Evolutionary conservation across 176 grass and related monocot genomes (phyloP).

Genomic region (Areca catechu): DNA sequence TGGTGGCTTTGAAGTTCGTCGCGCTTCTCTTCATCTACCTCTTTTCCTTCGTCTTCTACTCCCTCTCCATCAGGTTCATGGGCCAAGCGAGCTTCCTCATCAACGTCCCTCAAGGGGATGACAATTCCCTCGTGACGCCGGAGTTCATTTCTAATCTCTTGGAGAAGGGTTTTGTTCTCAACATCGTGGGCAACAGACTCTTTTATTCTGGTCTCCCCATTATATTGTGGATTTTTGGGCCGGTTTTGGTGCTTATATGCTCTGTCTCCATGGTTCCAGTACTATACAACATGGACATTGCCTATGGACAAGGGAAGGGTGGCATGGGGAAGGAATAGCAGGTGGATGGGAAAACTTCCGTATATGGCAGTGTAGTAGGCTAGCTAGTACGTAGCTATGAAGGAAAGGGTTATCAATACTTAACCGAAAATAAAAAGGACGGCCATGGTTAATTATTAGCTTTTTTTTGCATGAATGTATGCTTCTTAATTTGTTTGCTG

Average conservation of each 20-base stretch:
- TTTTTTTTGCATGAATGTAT: too few relatives aligned
- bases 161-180: slow-evolving; percentile 55
- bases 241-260: slow-evolving; percentile 58
- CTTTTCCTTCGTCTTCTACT: slow-evolving; percentile 87
- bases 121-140: background rate
- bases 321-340: too few relatives aligned
- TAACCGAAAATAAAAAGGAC: too few relatives aligned
- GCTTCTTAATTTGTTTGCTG: too few relatives aligned
- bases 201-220: slow-evolving; percentile 76
- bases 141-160: slow-evolving; percentile 45
- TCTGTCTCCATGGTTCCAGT: slow-evolving; percentile 51
- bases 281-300: slow-evolving; percentile 70
- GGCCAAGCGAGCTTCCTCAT: slow-evolving; percentile 91
- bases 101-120: slow-evolving; percentile 28
- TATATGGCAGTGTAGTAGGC: too few relatives aligned
- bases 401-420: too few relatives aligned
- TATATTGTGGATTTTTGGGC: slow-evolving; percentile 91
- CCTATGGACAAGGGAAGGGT: background rate
- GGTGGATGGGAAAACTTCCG: too few relatives aligned
- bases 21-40: slow-evolving; percentile 65
- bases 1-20: slow-evolving; percentile 92
- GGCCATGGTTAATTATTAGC: too few relatives aligned
- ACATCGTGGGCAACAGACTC: slow-evolving; percentile 64
- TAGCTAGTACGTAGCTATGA: too few relatives aligned
- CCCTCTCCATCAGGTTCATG: slow-evolving; percentile 73